Percentiles rank a stretch among this genome's conserved stretches.
These are phyloP conservation scores for Puccinia sorghi DNA, from an alignment of 1,284 basidiomycete genomes.

Conservation along the genomic window DNA sequence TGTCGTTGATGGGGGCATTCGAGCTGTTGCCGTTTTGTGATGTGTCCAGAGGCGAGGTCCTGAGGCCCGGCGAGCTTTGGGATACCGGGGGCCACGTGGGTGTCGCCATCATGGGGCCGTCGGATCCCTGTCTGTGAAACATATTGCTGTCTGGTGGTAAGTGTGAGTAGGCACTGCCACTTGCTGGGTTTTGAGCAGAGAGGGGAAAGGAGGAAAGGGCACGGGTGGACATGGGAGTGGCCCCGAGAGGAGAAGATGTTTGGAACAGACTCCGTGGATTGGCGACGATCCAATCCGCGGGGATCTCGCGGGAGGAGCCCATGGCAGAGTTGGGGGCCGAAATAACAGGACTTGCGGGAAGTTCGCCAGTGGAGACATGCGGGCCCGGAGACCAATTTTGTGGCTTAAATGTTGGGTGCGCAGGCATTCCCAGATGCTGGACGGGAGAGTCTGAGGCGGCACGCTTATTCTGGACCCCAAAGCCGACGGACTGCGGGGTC, in stretches of 20 bases:
- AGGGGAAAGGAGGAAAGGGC: slow-evolving; percentile 22
- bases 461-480: slow-evolving; percentile 29
- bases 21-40: neutral
- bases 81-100: slow-evolving; percentile 19
- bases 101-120: slow-evolving; percentile 9
- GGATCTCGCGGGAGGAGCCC: slow-evolving; percentile 21
- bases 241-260: slow-evolving; percentile 28
- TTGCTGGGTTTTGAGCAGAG: neutral
- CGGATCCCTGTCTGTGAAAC: slow-evolving; percentile 20
- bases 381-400: slow-evolving; percentile 20
- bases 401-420: slow-evolving; percentile 13
- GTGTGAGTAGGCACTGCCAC: slow-evolving; percentile 16
- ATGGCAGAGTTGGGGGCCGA: slow-evolving; percentile 18
- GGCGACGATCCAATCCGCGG: slow-evolving; percentile 33
- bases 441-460: slow-evolving; percentile 38
- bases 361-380: neutral
- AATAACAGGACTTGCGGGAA: slow-evolving; percentile 5
- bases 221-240: neutral
- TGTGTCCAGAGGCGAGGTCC: slow-evolving; percentile 6
- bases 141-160: slow-evolving; percentile 14
- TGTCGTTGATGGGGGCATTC: neutral
- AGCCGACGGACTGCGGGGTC: slow-evolving; percentile 10
- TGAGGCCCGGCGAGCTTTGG: slow-evolving; percentile 6
- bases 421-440: slow-evolving; percentile 15
- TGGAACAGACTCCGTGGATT: slow-evolving; percentile 31